phyloP scores from a whole-genome alignment of 768 basidiomycete species.

The Tephrocybe sp. region DNA sequence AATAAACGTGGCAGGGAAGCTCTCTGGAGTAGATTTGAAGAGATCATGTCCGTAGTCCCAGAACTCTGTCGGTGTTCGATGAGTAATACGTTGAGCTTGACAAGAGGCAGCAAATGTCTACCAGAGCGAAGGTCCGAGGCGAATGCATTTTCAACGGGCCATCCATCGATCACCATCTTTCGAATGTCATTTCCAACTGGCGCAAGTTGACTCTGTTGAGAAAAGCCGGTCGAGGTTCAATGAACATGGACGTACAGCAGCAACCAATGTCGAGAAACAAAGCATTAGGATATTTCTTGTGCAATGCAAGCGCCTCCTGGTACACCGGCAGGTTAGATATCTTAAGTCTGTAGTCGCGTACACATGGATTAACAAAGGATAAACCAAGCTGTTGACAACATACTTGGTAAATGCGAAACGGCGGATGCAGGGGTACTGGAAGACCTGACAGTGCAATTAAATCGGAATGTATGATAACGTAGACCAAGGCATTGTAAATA shows the following conservation, averaged over 20 bases:
- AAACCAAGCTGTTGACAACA: background rate
- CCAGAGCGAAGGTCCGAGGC: conserved; percentile 23
- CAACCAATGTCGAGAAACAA: conserved; percentile 25
- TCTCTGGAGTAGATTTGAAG: conserved; percentile 48
- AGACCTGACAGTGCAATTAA: conserved; percentile 21
- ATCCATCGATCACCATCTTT: conserved; percentile 23
- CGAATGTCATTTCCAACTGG: conserved; percentile 24
- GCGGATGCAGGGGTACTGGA: conserved; percentile 36
- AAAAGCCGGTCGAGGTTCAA: background rate
- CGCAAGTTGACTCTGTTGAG: background rate
- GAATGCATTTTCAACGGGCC: conserved; percentile 19
- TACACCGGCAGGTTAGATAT: conserved; percentile 21
- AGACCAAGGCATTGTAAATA: background rate
- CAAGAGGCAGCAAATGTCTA: conserved; percentile 31
- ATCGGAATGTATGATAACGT: background rate
- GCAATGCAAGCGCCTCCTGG: conserved; percentile 14
- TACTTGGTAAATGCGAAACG: conserved; percentile 33
- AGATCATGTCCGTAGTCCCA: conserved; percentile 64
- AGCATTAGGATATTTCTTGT: conserved; percentile 15
- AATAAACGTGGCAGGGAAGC: conserved; percentile 55
- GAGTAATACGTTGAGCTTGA: conserved; percentile 19
- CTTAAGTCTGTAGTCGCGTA: conserved; percentile 13
- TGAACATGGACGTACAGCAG: conserved; percentile 19
- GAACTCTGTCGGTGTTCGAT: conserved; percentile 37
- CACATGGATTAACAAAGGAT: background rate